These are phyloP conservation scores for Gonium pectorale DNA, from an alignment of 139 green algal species.

Conservation along the genomic window DNA sequence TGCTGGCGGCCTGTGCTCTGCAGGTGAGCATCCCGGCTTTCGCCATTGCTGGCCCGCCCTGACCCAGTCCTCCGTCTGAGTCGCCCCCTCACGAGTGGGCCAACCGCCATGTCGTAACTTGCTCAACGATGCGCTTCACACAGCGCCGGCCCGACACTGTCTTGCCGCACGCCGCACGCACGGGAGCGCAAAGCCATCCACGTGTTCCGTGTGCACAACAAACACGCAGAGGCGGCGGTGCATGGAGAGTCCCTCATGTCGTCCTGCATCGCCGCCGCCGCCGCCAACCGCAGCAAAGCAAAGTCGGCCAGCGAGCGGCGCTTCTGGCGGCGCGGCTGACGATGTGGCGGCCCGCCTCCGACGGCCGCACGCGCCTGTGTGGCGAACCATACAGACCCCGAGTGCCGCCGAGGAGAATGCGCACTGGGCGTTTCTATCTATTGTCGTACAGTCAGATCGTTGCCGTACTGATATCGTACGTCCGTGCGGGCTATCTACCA, in stretches of 20 bases:
- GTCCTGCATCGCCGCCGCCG: no score
- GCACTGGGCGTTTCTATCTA: neutral
- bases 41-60: neutral
- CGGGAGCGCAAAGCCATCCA: no score
- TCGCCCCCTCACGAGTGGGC: conserved; percentile 1
- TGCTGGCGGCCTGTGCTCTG: conserved; percentile 53
- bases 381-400: neutral
- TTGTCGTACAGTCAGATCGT: neutral
- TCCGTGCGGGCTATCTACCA: neutral
- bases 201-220: no score
- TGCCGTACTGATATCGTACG: neutral
- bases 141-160: no score
- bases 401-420: neutral
- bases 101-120: no score
- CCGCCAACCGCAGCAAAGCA: no score
- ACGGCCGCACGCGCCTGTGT: neutral
- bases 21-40: conserved; percentile 38
- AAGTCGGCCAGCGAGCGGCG: neutral
- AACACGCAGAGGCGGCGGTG: conserved; percentile 12
- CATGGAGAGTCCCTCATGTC: no score
- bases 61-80: neutral
- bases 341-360: neutral
- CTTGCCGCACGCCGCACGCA: no score
- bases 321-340: neutral
- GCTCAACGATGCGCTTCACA: no score